phyloP scores from a whole-genome alignment of 305 asterid genomes.

The Solanum hybrid region DNA sequence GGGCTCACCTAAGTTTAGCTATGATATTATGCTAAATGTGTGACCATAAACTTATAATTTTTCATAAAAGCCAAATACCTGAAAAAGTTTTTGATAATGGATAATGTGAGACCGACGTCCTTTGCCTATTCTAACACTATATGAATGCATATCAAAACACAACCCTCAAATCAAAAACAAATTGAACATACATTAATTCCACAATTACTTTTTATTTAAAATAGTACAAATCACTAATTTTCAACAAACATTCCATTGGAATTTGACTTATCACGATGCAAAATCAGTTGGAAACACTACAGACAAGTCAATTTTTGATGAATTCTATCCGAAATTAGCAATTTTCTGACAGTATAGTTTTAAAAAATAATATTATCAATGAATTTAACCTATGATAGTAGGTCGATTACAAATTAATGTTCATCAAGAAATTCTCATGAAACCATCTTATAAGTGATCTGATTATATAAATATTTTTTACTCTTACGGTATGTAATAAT shows the following conservation, averaged over 20 bases:
- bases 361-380: too few species aligned
- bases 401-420: neutral
- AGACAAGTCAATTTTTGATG: neutral
- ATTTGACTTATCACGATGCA: neutral
- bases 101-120: neutral
- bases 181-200: neutral
- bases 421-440: neutral
- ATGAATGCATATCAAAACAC: neutral
- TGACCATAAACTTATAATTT: neutral
- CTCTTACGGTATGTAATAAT: too few species aligned
- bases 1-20: neutral
- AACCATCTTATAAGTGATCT: neutral
- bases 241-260: neutral
- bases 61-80: neutral
- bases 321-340: neutral
- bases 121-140: neutral
- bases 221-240: neutral
- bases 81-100: neutral
- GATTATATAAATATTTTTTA: neutral
- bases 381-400: neutral
- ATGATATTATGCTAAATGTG: neutral
- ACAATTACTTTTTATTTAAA: neutral
- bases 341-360: neutral
- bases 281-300: neutral
- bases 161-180: neutral